Percentiles rank a stretch among this genome's conserved stretches.
phyloP scores from a whole-genome alignment of 2,329 filamentous ascomycete genomes.

The Neurospora crassa region DNA sequence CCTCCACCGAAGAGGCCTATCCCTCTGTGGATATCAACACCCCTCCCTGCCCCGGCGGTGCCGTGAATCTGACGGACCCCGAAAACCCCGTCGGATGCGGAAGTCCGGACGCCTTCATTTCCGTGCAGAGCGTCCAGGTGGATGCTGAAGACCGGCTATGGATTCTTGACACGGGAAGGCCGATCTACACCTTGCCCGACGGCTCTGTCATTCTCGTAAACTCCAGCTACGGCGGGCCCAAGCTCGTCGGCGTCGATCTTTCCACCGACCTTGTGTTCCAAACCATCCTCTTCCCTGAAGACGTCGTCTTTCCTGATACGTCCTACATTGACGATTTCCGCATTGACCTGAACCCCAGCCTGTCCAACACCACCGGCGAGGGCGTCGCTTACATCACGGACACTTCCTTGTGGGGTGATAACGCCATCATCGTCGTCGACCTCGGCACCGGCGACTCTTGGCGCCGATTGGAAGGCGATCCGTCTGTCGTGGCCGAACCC shows the following conservation, averaged over 20 bases:
- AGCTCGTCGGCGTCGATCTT: background rate
- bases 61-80: background rate
- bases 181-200: background rate
- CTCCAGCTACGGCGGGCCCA: background rate
- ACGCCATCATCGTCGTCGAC: background rate
- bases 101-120: background rate
- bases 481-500: background rate
- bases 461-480: background rate
- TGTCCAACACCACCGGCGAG: background rate
- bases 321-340: background rate
- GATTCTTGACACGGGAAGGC: background rate
- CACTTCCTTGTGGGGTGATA: background rate
- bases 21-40: background rate
- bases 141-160: background rate
- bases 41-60: background rate
- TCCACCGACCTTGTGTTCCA: background rate
- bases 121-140: background rate
- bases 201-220: fast-evolving
- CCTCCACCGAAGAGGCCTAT: background rate
- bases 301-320: background rate
- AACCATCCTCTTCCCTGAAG: background rate
- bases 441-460: background rate
- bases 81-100: background rate
- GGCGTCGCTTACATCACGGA: background rate
- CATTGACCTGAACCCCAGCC: background rate